Evolutionary conservation across 176 grass and related monocot species (phyloP), one percentile per base, ranked within the genome.

Genomic region (Pharus latifolius): DNA sequence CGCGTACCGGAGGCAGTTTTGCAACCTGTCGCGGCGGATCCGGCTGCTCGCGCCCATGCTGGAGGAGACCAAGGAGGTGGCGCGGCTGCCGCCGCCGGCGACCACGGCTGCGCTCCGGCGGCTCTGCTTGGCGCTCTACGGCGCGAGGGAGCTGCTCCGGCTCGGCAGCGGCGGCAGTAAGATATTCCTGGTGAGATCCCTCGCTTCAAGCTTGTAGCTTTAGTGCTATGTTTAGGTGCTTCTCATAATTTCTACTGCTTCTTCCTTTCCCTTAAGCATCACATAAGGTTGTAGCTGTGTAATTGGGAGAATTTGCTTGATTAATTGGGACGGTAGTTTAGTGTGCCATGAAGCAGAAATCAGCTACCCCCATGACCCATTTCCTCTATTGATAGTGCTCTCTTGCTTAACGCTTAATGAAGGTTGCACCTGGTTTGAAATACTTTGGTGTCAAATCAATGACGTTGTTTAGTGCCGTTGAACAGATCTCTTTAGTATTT

Each of bases 1-100:
- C 70, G 79, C 90, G 19, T 99, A 94, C 82, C 67, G 67, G 29
- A 78, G 84, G 84, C 90, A 88, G 74, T 88, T 99, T 72, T 88
- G 90, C 49, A 90, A 88, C 67, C 75, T 99, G 30, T 99, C 78
- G 27, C 81, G 95, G 62, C 87, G 95, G 90, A 99, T 99, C 78
- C 86, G 86, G 84, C 77, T 99, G 67, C 76, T 99, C 15, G 82
- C 82, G 28, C 90, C 95, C 57, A 85, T 99, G 95, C 80, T 99
- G 51, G 90, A 99, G 87, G 95, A 99, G 75, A 72, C 87, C 65
- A 99, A 78, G 82, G 95, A 94, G 64, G 79, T 75, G 23, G 76
- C 83, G 25, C 31, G 68, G 37, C 81, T 75, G 52, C 52, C 91
- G 17, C 57, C 78, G 16, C 76, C 28, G 44, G 49, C 62, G 15